Conservation (phyloP, 2,329 filamentous ascomycete genomes). For the Sarocladium brachiariae region DNA sequence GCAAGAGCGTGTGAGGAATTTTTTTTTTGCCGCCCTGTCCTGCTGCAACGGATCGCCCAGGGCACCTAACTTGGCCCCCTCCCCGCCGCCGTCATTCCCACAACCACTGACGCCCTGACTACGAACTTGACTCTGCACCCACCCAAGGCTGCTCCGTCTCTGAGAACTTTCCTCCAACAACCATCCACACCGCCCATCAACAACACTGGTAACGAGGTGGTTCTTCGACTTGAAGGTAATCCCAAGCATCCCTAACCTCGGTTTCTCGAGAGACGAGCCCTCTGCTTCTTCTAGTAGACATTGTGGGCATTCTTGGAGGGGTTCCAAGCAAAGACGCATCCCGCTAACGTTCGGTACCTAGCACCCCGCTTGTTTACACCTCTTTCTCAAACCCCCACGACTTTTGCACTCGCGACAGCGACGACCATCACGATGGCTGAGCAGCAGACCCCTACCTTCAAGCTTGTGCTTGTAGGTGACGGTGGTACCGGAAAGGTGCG, state of each 20-base stretch:
- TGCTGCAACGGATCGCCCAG: background rate
- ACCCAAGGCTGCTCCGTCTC: slow-evolving; percentile 14
- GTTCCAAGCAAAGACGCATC: background rate
- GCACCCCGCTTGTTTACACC: slow-evolving; percentile 44
- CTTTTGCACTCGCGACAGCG: slow-evolving; percentile 7
- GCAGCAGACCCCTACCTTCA: slow-evolving; percentile 72
- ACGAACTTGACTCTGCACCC: slow-evolving; percentile 4
- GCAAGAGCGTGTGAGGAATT: slow-evolving; percentile 7
- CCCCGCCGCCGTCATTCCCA: slow-evolving; percentile 7
- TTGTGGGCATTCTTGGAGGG: slow-evolving; percentile 10
- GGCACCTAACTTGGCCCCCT: background rate
- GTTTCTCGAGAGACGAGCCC: slow-evolving; percentile 11
- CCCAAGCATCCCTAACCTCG: background rate
- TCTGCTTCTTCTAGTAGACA: slow-evolving; percentile 12
- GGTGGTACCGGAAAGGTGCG: slow-evolving; percentile 96
- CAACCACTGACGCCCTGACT: slow-evolving; percentile 8
- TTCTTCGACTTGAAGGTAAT: slow-evolving; percentile 7
- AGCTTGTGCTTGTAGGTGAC: slow-evolving; percentile 99
- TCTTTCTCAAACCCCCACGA: slow-evolving; percentile 7
- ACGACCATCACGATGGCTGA: slow-evolving; percentile 54
- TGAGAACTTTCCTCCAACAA: slow-evolving; percentile 9
- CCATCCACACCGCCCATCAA: slow-evolving; percentile 10
- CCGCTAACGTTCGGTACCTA: slow-evolving; percentile 17
- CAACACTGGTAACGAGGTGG: slow-evolving; percentile 1
- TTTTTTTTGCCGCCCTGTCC: slow-evolving; percentile 7